Evolutionary conservation across 129 eudicot genomes (phyloP).

Genomic region (Erigeron canadensis): DNA sequence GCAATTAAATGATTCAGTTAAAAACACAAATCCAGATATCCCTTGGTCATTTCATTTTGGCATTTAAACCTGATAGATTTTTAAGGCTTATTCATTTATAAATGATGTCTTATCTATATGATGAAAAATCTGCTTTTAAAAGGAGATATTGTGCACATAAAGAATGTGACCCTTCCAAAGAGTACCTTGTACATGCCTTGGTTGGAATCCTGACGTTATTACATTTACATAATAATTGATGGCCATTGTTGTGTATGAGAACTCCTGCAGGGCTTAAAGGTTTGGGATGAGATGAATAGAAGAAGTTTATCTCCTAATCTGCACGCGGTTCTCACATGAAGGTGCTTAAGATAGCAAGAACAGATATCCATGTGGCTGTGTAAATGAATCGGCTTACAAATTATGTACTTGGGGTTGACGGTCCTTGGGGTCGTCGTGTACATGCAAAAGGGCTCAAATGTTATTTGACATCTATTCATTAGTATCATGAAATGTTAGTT

Average conservation of each 20-base stretch:
- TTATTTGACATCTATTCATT: conserved; percentile 22
- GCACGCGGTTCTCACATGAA: conserved; percentile 36
- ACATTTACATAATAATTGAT: conserved; percentile 68
- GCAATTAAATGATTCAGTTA: not conserved
- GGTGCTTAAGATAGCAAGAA: conserved; percentile 20
- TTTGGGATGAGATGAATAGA: conserved; percentile 60
- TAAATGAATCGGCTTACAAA: conserved; percentile 29
- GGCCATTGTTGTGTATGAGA: conserved; percentile 70
- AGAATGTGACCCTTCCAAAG: conserved; percentile 87
- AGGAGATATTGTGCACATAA: conserved; percentile 73
- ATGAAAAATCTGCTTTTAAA: conserved; percentile 87
- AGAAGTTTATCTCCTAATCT: conserved; percentile 59
- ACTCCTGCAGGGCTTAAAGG: conserved; percentile 49
- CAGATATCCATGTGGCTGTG: conserved; percentile 56
- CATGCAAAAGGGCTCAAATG: conserved; percentile 7
- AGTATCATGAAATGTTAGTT: not conserved
- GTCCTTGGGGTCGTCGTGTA: conserved; percentile 19
- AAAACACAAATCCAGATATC: not conserved
- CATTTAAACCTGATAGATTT: not conserved
- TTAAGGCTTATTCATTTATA: not conserved
- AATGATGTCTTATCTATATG: conserved; percentile 44
- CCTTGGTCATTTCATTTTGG: not conserved
- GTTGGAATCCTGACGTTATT: conserved; percentile 70
- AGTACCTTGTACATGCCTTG: conserved; percentile 67
- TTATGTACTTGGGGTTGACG: conserved; percentile 19